Base-by-base conservation (phyloP, 164 flowering plant species). In the Sedum album region DNA sequence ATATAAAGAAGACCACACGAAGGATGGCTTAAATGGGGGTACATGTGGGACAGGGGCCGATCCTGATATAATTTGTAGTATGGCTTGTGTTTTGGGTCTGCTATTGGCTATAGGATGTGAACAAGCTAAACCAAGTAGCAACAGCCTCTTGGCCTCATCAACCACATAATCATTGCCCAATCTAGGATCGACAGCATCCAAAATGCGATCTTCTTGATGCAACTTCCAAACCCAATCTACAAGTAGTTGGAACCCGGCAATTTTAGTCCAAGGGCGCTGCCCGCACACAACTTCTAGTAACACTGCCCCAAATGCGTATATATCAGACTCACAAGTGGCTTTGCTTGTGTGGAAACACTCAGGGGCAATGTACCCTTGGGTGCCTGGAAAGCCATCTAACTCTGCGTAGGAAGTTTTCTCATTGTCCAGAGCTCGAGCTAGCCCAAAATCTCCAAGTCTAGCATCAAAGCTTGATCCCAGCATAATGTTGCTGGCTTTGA, bases 361-460 rank as follows among this genome's bases (percentile, higher is more conserved):
- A 2, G 86, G 86, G 23, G 86, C 86, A 79, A 82, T 80, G 68
- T 82, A 82, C 0, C 86, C 84, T 0, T 74, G 75, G 1, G 86
- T 80, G n/a, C 86, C 86, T 33, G 83, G 82, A 20, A 82, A 73
- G 66, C 72, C 81, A 26, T 69, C 70, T 0, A 83, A 80, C 39
- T 65, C 67, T 0, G 81, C 71, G 66, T 82, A 82, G 73, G 81
- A 79, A 1, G 83, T 74, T 14, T 68, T 41, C 4, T 71, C 72
- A 20, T 48, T 75, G 30, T 70, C 76, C 9, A 80, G 67, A 20
- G 74, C 77, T 23, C 86, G 66, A 20, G 85, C 85, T 42, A 82
- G 61, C 3, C 85, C 85, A 38, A 82, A 82, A 64, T 82, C 85
- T 3, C 85, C 85, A 61, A 82, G 66, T 71, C 69, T 63, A 1